A percentile compares a stretch with the other conserved stretches of the same genome.
phyloP scores from a whole-genome alignment of 345 rosid genomes.

The Linum usitatissimum region DNA sequence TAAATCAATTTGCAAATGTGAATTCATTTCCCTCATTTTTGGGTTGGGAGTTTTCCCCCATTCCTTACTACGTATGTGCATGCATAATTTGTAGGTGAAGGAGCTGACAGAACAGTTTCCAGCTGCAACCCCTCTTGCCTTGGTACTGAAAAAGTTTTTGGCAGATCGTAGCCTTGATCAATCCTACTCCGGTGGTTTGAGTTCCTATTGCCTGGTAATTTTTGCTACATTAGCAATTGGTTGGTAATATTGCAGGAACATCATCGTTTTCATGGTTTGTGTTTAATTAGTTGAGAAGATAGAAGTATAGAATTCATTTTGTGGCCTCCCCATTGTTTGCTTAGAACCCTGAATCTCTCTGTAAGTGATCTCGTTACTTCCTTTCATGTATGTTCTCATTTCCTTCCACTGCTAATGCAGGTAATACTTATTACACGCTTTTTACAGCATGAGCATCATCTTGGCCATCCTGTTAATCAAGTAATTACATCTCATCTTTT shows the following conservation, averaged over 20 bases:
- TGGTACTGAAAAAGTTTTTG: conserved; percentile 91
- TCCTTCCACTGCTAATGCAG: conserved; percentile 28
- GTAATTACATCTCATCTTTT: conserved; percentile 23
- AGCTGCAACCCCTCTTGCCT: conserved; percentile 88
- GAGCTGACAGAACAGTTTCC: conserved; percentile 88
- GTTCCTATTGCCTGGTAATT: conserved; percentile 90
- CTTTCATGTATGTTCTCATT: conserved; percentile 6
- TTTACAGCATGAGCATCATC: conserved; percentile 92
- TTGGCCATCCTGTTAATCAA: conserved; percentile 76
- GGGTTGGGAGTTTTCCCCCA: neutral
- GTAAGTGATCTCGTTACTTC: neutral
- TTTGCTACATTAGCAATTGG: neutral
- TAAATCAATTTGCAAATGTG: conserved; percentile 15
- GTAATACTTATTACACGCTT: conserved; percentile 77
- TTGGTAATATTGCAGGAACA: neutral
- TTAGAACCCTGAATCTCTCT: neutral
- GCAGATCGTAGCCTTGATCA: conserved; percentile 97
- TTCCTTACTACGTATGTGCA: neutral
- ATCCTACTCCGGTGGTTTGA: conserved; percentile 96
- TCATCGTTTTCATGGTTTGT: neutral
- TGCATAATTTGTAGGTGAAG: conserved; percentile 46
- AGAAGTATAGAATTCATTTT: neutral
- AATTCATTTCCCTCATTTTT: neutral
- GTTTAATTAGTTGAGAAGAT: neutral
- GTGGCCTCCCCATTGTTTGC: neutral